A percentile compares a stretch with the other conserved stretches of the same genome.
phyloP scores from a whole-genome alignment of 2,329 filamentous ascomycete genomes.

The Curvularia hawaiiensis region DNA sequence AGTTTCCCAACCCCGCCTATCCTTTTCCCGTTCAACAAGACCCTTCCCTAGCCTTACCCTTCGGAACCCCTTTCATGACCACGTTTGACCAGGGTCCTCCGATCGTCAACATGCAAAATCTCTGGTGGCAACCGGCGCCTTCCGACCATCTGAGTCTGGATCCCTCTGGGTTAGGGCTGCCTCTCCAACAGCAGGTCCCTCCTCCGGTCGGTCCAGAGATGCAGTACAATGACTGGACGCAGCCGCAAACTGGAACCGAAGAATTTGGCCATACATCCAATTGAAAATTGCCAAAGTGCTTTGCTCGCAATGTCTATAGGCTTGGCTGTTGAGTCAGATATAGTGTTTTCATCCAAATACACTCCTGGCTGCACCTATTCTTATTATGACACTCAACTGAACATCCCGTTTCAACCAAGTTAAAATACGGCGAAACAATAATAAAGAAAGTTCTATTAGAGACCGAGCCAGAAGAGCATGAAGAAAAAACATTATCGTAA shows the following conservation, averaged over 20 bases:
- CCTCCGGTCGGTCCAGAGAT: slow-evolving; percentile 7
- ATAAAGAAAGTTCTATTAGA: neutral
- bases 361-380: neutral
- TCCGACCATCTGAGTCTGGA: neutral
- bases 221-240: neutral
- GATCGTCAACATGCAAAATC: slow-evolving; percentile 18
- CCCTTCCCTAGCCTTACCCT: slow-evolving; percentile 7
- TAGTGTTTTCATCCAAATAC: neutral
- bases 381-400: neutral
- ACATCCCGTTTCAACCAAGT: neutral
- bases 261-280: neutral
- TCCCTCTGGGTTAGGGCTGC: neutral
- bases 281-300: neutral
- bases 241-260: neutral
- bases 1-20: neutral
- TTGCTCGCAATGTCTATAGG: neutral
- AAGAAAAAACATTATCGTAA: neutral
- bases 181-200: slow-evolving; percentile 4
- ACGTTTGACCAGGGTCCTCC: slow-evolving; percentile 27
- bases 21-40: neutral
- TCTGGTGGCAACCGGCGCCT: slow-evolving; percentile 14
- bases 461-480: neutral
- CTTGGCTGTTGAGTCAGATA: neutral
- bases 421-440: neutral
- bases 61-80: slow-evolving; percentile 32